Percentiles rank a stretch among this genome's conserved stretches.
These are phyloP conservation scores for Cladosporium sp. DNA, from an alignment of 2,329 filamentous ascomycete genomes.

Conservation along the genomic window DNA sequence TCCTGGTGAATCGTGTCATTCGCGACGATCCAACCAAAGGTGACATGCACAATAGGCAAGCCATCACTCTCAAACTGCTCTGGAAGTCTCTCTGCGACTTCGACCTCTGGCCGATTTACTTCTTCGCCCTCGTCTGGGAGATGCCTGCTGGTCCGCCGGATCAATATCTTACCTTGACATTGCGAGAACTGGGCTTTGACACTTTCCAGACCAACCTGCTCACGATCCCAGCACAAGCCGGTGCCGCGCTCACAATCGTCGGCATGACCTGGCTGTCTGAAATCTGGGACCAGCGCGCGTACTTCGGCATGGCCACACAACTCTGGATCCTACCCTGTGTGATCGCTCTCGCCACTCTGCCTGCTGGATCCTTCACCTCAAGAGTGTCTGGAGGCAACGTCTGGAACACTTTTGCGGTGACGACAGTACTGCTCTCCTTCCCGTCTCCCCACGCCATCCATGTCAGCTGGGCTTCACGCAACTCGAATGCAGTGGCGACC, in stretches of 20 bases:
- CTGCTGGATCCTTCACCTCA: conserved; percentile 33
- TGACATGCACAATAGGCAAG: conserved; percentile 64
- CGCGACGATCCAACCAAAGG: conserved; percentile 60
- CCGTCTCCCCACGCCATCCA: conserved; percentile 58
- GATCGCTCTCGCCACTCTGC: conserved; percentile 40
- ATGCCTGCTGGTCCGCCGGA: conserved; percentile 41
- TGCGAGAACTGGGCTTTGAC: conserved; percentile 42
- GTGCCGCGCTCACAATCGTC: conserved; percentile 47
- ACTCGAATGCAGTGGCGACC: conserved; percentile 63
- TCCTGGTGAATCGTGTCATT: conserved; percentile 63
- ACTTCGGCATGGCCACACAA: conserved; percentile 48
- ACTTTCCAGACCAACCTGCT: conserved; percentile 49
- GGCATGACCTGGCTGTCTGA: conserved; percentile 53
- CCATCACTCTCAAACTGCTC: conserved; percentile 51
- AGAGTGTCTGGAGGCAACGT: conserved; percentile 43
- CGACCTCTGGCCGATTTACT: conserved; percentile 55
- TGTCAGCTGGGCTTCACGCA: conserved; percentile 63
- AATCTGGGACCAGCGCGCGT: conserved; percentile 54
- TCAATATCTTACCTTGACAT: conserved; percentile 57
- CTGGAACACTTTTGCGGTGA: conserved; percentile 43
- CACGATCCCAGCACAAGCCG: conserved; percentile 41
- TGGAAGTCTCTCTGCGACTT: conserved; percentile 56
- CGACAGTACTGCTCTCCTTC: conserved; percentile 43
- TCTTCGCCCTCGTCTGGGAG: conserved; percentile 24
- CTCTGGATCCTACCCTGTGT: conserved; percentile 46